These are phyloP conservation scores for Piper longum DNA, from an alignment of 164 flowering plant species.

Conservation along the genomic window DNA sequence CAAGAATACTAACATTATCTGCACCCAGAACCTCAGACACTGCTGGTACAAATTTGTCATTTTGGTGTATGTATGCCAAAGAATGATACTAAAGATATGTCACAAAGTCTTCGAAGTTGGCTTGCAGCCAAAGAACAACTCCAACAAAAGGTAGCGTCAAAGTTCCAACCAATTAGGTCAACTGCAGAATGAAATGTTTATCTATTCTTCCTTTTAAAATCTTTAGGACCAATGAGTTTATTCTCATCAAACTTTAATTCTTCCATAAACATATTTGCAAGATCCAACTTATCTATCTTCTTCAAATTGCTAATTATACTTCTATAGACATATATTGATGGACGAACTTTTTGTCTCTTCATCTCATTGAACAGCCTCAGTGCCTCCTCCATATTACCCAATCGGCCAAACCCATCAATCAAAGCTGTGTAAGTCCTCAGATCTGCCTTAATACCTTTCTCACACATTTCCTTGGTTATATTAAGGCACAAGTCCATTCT, in stretches of 20 bases:
- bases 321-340: conserved; percentile 54
- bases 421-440: conserved; percentile 67
- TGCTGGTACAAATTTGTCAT: too few species aligned
- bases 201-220: conserved; percentile 36
- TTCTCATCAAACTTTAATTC: conserved; percentile 48
- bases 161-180: too few species aligned
- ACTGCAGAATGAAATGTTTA: conserved; percentile 2
- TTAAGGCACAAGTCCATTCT: conserved; percentile 44
- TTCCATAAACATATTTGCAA: conserved; percentile 28
- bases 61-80: too few species aligned
- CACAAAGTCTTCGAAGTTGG: too few species aligned
- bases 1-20: too few species aligned
- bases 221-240: conserved; percentile 42
- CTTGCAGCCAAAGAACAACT: too few species aligned
- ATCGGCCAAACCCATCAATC: conserved; percentile 62
- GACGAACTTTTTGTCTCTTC: conserved; percentile 40
- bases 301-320: conserved; percentile 40
- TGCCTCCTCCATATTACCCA: conserved; percentile 55
- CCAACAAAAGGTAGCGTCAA: too few species aligned
- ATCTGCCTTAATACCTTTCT: conserved; percentile 59
- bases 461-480: conserved; percentile 41
- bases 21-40: too few species aligned
- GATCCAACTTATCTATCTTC: conserved; percentile 50
- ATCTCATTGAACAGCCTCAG: conserved; percentile 53
- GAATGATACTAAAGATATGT: too few species aligned